Evolutionary conservation across 2,329 filamentous ascomycete genomes (phyloP).

Genomic region (Colletotrichum shisoi): DNA sequence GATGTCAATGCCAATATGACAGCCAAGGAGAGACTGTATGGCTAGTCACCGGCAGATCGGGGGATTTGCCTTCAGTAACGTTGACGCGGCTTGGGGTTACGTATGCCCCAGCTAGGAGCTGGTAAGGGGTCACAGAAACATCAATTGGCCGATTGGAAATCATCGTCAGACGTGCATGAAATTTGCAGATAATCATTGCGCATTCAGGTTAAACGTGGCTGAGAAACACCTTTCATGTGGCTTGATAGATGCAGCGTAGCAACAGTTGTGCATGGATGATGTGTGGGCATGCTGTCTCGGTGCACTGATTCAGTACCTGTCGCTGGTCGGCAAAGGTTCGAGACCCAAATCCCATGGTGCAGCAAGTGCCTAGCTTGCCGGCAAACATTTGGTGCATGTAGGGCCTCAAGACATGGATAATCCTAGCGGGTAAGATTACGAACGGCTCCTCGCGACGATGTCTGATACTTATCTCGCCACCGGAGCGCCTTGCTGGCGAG

Average conservation of each 20-base stretch:
- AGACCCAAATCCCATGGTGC: neutral
- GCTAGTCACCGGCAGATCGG: conserved; percentile 10
- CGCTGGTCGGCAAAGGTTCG: neutral
- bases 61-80: conserved; percentile 1
- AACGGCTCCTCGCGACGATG: neutral
- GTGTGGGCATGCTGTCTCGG: neutral
- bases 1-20: conserved; percentile 10
- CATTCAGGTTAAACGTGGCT: conserved; percentile 23
- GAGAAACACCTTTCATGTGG: conserved; percentile 11
- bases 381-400: neutral
- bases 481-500: neutral
- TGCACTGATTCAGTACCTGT: neutral
- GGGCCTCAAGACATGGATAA: neutral
- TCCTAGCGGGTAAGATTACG: neutral
- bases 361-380: no score
- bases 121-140: conserved; percentile 15
- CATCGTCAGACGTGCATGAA: conserved; percentile 26
- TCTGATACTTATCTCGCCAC: conserved; percentile 17
- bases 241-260: conserved; percentile 9
- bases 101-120: neutral
- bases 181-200: conserved; percentile 21
- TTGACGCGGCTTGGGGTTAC: neutral
- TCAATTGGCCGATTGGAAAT: conserved; percentile 10
- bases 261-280: neutral
- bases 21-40: neutral